Percentiles rank a stretch among this genome's conserved stretches.
Conservation (phyloP, 2,329 filamentous ascomycete genomes). For the Beauveria pseudobassiana region DNA sequence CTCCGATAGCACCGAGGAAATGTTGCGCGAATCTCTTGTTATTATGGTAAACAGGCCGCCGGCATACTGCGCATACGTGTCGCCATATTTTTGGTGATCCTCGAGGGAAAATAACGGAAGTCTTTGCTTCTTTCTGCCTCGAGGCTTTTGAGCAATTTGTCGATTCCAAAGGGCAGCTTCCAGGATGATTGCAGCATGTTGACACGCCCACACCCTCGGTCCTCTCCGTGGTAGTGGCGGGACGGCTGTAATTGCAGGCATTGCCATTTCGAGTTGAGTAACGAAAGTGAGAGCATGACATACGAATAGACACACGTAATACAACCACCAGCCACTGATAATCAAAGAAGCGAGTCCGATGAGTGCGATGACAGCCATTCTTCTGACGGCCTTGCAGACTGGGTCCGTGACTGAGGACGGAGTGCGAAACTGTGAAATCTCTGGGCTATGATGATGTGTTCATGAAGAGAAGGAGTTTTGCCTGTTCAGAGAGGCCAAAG, state of each 20-base stretch:
- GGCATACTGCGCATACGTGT: conserved; percentile 5
- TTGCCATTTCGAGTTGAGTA: no score
- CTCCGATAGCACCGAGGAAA: neutral
- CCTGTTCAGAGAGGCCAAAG: no score
- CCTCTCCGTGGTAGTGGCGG: conserved; percentile 3
- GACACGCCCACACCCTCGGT: conserved; percentile 6
- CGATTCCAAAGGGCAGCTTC: conserved; percentile 7
- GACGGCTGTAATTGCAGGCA: neutral
- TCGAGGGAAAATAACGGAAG: conserved; percentile 2
- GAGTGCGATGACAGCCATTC: neutral
- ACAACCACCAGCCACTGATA: neutral
- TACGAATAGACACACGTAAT: conserved; percentile 1
- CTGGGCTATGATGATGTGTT: no score
- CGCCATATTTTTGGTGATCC: neutral
- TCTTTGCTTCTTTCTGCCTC: neutral
- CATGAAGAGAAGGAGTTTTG: no score
- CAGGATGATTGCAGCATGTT: conserved; percentile 1
- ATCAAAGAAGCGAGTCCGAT: neutral
- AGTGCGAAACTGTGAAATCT: no score
- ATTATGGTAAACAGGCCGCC: conserved; percentile 4
- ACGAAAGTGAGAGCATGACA: neutral
- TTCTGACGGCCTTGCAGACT: neutral
- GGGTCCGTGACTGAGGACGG: neutral
- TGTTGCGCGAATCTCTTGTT: conserved; percentile 3
- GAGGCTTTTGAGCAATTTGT: conserved; percentile 2